phyloP scores from a whole-genome alignment of 1,139 yeast species.

The Taiozyma sp. region DNA sequence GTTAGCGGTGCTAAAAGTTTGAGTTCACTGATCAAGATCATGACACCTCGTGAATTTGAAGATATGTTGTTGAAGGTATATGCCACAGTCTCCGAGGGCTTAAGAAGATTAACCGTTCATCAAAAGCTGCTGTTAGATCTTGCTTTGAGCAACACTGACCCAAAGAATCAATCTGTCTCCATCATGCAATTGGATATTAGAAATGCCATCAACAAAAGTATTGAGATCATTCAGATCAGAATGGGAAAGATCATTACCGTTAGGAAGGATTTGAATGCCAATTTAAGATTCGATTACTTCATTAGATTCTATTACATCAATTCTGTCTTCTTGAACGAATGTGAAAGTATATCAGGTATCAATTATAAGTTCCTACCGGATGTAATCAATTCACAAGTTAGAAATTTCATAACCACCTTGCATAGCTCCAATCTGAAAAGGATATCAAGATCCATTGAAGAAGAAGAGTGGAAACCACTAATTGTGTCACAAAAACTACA shows the following conservation, averaged over 20 bases:
- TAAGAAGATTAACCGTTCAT: slow-evolving; percentile 70
- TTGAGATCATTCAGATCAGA: slow-evolving; percentile 71
- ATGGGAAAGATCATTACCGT: slow-evolving; percentile 77
- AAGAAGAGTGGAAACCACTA: slow-evolving; percentile 78
- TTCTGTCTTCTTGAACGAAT: slow-evolving; percentile 70
- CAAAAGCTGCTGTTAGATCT: slow-evolving; percentile 76
- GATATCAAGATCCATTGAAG: slow-evolving; percentile 50
- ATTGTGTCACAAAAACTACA: slow-evolving; percentile 49
- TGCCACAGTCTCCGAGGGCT: slow-evolving; percentile 62
- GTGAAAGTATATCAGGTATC: slow-evolving; percentile 80
- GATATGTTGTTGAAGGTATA: slow-evolving; percentile 61
- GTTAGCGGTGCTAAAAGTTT: slow-evolving; percentile 32
- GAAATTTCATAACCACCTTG: slow-evolving; percentile 51
- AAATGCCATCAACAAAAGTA: slow-evolving; percentile 48
- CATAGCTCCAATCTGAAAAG: slow-evolving; percentile 45
- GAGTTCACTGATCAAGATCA: slow-evolving; percentile 53
- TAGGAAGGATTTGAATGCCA: slow-evolving; percentile 67
- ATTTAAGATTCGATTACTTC: slow-evolving; percentile 50
- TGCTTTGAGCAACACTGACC: slow-evolving; percentile 50
- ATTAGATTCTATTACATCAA: slow-evolving; percentile 63
- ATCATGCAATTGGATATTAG: slow-evolving; percentile 64
- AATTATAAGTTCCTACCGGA: slow-evolving; percentile 60
- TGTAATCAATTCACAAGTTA: slow-evolving; percentile 63
- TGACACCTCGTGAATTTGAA: slow-evolving; percentile 74
- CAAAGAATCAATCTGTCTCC: slow-evolving; percentile 30